Evolutionary conservation across 1,139 yeast species (phyloP).

Genomic region (Hyphopichia fennica): DNA sequence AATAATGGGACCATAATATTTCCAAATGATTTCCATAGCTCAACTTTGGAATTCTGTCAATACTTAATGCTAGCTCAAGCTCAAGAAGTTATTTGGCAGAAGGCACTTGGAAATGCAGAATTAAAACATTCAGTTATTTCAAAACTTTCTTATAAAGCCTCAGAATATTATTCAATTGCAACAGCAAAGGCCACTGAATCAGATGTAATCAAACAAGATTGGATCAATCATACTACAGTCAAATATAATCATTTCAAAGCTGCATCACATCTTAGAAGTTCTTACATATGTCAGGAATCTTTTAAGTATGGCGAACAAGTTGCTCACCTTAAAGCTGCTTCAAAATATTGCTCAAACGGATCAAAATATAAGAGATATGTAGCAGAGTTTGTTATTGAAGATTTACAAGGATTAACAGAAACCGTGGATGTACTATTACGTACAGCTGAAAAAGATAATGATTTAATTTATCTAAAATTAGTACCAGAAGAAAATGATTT

Average conservation of each 20-base stretch:
- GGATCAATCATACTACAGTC: conserved; percentile 60
- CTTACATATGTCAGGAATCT: conserved; percentile 48
- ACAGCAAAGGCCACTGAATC: conserved; percentile 45
- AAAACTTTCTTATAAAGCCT: conserved; percentile 62
- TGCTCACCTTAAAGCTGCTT: conserved; percentile 50
- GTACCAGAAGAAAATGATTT: conserved; percentile 53
- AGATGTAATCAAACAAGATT: conserved; percentile 56
- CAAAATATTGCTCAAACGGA: conserved; percentile 32
- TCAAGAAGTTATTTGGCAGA: conserved; percentile 83
- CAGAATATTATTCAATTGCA: conserved; percentile 55
- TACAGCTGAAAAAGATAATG: conserved; percentile 75
- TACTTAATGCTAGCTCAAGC: conserved; percentile 77
- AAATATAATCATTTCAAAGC: conserved; percentile 67
- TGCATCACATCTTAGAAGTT: conserved; percentile 65
- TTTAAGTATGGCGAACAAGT: conserved; percentile 71
- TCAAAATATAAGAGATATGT: conserved; percentile 44
- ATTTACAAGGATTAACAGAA: conserved; percentile 45
- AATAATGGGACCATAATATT: conserved; percentile 4
- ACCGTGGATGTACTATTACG: conserved; percentile 48
- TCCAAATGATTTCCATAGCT: conserved; percentile 24
- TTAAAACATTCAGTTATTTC: conserved; percentile 64
- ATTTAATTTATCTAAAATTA: conserved; percentile 67
- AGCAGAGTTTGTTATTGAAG: conserved; percentile 41
- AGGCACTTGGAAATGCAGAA: conserved; percentile 53
- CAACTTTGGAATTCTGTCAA: conserved; percentile 29